Evolutionary conservation across 2,329 filamentous ascomycete species (phyloP), one percentile per base, ranked within the genome.

Genomic region (Dactylellina drechsleri): DNA sequence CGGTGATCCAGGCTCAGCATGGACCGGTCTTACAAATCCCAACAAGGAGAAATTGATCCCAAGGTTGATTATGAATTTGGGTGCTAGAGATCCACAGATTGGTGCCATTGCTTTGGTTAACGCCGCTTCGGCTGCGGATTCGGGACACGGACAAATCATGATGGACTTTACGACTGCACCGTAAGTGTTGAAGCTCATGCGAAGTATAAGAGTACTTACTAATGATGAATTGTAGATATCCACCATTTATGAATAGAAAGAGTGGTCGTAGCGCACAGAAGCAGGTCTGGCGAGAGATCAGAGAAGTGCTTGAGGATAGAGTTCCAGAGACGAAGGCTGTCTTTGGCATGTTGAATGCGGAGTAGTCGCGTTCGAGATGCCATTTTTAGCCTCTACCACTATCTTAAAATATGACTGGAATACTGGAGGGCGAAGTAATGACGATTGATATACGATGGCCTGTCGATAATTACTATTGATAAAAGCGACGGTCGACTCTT

Each of bases 21-120:
- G 82, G 82, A 83, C 82, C 0, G 80, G 81, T 1, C 81, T 83
- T 26, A 83, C 82, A 3, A 79, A 79, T 18, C 81, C 81, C 0
- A 82, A 82, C 72, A 80, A 82, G 61, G 67, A 76, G 3, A 81
- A 81, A 68, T 76, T 82, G 26, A 83, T 83, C 15, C 82, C 82
- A 0, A 78, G 82, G 43, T 53, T 83, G 56, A 82, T 83, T 36
- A 82, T 81, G 81, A 82, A 83, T 71, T 80, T 82, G 74, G 79
- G 80, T 23, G 81, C 82, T 0, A 79, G 82, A 67, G 82, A 82
- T 26, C 81, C 82, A 0, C 76, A 80, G 20, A 79, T 81, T 41
- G 80, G 82, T 31, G 82, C 82, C n/a, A 81, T 80, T n/a, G 81
- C 81, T 16, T 76, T 83, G 16, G 80, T 82, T 40, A 83, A 83